These are phyloP conservation scores for Sporothrix brunneoviolacea DNA, from an alignment of 2,329 filamentous ascomycete genomes.

Conservation along the genomic window DNA sequence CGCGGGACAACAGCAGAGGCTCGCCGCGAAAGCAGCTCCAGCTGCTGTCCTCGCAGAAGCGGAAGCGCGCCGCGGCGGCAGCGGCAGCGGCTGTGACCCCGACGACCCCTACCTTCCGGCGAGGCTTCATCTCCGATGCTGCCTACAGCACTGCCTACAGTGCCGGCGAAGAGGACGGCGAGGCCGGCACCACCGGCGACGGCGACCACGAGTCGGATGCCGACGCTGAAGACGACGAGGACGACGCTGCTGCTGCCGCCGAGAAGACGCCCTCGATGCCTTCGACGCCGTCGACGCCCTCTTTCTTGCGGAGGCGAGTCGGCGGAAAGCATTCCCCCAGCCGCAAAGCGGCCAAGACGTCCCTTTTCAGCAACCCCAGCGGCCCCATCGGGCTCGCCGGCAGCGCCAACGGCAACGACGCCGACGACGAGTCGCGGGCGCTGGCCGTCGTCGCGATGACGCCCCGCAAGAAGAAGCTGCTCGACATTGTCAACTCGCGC, in stretches of 20 bases:
- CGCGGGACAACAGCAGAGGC: constrained; percentile 14
- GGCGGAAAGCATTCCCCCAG: background rate
- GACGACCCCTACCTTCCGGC: constrained; percentile 32
- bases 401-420: constrained; percentile 9
- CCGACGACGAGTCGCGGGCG: constrained; percentile 36
- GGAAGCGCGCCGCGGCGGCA: constrained; percentile 4
- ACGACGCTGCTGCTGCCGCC: constrained; percentile 27
- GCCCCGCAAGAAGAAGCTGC: constrained; percentile 55
- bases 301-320: too few species aligned
- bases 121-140: constrained; percentile 17
- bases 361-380: constrained; percentile 18
- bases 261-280: constrained; percentile 13
- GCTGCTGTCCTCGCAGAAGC: constrained; percentile 4
- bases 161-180: constrained; percentile 7
- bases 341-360: constrained; percentile 22
- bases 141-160: background rate
- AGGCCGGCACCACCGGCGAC: constrained; percentile 30
- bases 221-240: constrained; percentile 36
- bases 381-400: background rate
- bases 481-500: constrained; percentile 67
- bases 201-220: constrained; percentile 36
- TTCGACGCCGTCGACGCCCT: too few species aligned
- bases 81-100: constrained; percentile 23
- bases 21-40: background rate
- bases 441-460: constrained; percentile 21